phyloP scores from a whole-genome alignment of 192 early-diverging fungal species.

The Backusella westeae region DNA sequence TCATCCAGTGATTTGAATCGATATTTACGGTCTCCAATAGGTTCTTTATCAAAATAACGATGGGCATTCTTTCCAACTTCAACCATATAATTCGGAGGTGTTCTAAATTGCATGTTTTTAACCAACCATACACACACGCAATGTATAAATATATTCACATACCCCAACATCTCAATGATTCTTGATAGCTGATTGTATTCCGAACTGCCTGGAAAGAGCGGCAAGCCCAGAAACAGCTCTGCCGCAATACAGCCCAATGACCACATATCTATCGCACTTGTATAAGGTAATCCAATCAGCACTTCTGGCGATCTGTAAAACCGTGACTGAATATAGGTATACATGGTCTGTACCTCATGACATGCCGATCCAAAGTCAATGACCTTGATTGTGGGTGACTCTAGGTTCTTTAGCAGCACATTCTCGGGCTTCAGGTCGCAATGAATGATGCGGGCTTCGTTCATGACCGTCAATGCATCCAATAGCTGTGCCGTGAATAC shows the following conservation, averaged over 20 bases:
- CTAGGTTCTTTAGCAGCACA: conserved; percentile 84
- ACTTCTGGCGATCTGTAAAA: conserved; percentile 98
- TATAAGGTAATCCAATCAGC: conserved; percentile 90
- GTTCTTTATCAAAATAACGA: conserved; percentile 76
- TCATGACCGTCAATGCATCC: conserved; percentile 85
- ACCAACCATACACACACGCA: neutral
- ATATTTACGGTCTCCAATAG: neutral
- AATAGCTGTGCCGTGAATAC: conserved; percentile 93
- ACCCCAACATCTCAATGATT: conserved; percentile 92
- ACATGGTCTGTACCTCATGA: conserved; percentile 90
- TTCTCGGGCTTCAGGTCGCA: conserved; percentile 99
- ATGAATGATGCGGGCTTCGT: conserved; percentile 90
- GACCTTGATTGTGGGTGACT: conserved; percentile 93
- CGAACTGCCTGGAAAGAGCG: conserved; percentile 94
- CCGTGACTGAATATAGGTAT: conserved; percentile 98
- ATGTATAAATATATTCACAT: conserved; percentile 11
- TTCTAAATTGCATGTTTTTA: conserved; percentile 28
- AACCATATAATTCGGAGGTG: conserved; percentile 89
- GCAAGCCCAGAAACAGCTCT: conserved; percentile 92
- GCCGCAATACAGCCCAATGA: conserved; percentile 97
- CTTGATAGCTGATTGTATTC: conserved; percentile 95
- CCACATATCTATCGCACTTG: conserved; percentile 97
- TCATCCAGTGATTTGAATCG: conserved; percentile 56
- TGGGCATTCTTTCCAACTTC: conserved; percentile 89
- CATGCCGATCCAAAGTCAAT: conserved; percentile 99